Percentiles rank a stretch among this genome's conserved stretches.
phyloP scores from a whole-genome alignment of 2,329 filamentous ascomycete species.

The Botrytis hyacinthi region DNA sequence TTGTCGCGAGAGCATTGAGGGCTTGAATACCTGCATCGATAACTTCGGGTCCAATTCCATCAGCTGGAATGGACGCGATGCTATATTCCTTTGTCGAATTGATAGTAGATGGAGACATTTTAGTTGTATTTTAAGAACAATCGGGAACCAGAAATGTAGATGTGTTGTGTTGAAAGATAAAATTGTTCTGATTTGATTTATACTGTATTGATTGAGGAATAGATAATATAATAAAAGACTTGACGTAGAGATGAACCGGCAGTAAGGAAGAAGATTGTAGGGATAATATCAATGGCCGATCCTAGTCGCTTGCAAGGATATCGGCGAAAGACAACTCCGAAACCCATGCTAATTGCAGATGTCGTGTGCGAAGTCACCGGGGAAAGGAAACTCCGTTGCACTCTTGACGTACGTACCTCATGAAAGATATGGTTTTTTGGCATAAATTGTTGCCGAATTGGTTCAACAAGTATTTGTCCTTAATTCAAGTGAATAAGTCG shows the following conservation, averaged over 20 bases:
- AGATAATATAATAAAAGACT: not conserved
- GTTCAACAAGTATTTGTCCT: not conserved
- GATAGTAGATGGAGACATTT: not conserved
- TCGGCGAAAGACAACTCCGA: not conserved
- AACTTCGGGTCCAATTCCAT: slow-evolving; percentile 65
- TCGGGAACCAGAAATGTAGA: not conserved
- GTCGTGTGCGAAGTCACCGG: not conserved
- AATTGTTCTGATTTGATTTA: not conserved
- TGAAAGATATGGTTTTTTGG: not conserved
- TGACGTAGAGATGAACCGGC: not conserved
- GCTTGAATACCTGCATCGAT: slow-evolving; percentile 59
- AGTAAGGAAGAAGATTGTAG: not conserved
- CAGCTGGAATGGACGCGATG: slow-evolving; percentile 60
- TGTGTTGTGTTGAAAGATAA: not conserved
- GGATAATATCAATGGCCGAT: not conserved
- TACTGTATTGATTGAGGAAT: not conserved
- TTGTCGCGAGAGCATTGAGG: slow-evolving; percentile 50
- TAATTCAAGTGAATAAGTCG: not conserved
- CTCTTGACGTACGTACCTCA: not conserved
- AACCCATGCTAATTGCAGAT: not conserved
- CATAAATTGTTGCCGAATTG: not conserved
- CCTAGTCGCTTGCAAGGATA: not conserved
- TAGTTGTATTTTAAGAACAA: not conserved
- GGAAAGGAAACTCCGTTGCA: not conserved
- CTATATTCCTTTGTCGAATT: slow-evolving; percentile 40